These are phyloP conservation scores for Didymella sp. DNA, from an alignment of 2,329 filamentous ascomycete species.

Conservation along the genomic window DNA sequence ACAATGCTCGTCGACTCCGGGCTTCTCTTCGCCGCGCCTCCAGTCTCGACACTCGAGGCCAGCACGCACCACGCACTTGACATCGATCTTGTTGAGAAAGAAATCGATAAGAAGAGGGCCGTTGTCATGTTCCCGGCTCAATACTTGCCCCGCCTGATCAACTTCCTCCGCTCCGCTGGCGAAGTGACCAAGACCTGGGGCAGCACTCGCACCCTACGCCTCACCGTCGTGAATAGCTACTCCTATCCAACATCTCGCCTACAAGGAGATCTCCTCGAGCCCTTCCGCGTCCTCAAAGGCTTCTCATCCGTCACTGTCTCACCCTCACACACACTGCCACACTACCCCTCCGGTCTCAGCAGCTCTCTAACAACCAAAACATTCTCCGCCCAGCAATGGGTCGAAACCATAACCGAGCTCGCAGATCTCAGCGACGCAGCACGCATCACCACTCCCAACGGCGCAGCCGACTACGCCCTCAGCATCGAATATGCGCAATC, in stretches of 20 bases:
- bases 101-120: slow-evolving; percentile 36
- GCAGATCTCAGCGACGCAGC: slow-evolving; percentile 32
- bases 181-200: slow-evolving; percentile 33
- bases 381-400: slow-evolving; percentile 23
- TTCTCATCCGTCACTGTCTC: slow-evolving; percentile 32
- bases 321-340: slow-evolving; percentile 28
- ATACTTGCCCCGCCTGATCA: slow-evolving; percentile 45
- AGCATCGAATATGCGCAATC: slow-evolving; percentile 35
- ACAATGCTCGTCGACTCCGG: slow-evolving; percentile 44
- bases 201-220: slow-evolving; percentile 27
- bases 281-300: slow-evolving; percentile 36
- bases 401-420: slow-evolving; percentile 27
- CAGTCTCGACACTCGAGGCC: slow-evolving; percentile 14
- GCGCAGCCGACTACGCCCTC: slow-evolving; percentile 22
- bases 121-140: slow-evolving; percentile 45
- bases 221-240: slow-evolving; percentile 37
- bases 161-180: slow-evolving; percentile 42
- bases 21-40: slow-evolving; percentile 35
- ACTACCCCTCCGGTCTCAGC: slow-evolving; percentile 36
- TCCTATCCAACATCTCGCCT: slow-evolving; percentile 32
- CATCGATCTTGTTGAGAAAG: slow-evolving; percentile 39
- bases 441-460: slow-evolving; percentile 3
- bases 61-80: slow-evolving; percentile 37
- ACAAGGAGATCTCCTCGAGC: slow-evolving; percentile 45
- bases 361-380: slow-evolving; percentile 25